phyloP scores from a whole-genome alignment of 495 filamentous ascomycete genomes.

The Trichoderma asperelloides region DNA sequence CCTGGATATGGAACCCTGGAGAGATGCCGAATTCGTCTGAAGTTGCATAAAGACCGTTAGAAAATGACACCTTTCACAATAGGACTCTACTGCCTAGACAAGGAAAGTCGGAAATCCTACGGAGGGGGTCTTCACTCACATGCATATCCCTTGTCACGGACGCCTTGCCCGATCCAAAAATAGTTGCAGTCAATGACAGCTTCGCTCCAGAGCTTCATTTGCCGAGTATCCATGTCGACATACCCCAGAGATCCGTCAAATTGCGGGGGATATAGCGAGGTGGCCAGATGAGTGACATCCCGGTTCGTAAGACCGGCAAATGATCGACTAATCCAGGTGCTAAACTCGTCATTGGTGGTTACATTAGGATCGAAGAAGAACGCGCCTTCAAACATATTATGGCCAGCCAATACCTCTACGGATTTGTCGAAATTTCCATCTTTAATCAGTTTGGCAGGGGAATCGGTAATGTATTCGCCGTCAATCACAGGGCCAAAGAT shows the following conservation, averaged over 20 bases:
- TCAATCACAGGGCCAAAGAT: conserved; percentile 17
- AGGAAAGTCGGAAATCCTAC: too few species aligned
- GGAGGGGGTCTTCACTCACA: not conserved
- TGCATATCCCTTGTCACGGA: not conserved
- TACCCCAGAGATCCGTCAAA: conserved; percentile 8
- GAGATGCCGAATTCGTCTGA: conserved; percentile 3
- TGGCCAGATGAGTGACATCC: not conserved
- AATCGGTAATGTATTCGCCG: conserved; percentile 45
- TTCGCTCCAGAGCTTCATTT: conserved; percentile 7
- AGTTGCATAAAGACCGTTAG: not conserved
- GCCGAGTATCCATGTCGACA: not conserved
- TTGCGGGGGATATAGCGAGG: not conserved
- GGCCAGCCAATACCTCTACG: conserved; percentile 48
- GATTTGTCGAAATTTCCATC: conserved; percentile 46
- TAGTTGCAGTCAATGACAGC: conserved; percentile 9
- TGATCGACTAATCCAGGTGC: not conserved
- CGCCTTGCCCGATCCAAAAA: conserved; percentile 8
- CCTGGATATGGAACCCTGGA: conserved; percentile 6
- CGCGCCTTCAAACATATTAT: conserved; percentile 35
- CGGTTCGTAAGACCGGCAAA: not conserved
- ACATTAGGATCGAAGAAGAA: not conserved
- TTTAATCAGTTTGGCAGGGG: conserved; percentile 46
- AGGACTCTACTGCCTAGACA: not conserved
- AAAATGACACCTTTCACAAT: not conserved
- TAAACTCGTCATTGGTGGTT: conserved; percentile 10